A percentile compares a stretch with the other conserved stretches of the same genome.
phyloP scores from a whole-genome alignment of 768 basidiomycete genomes.

The Chalciporus piperatus region DNA sequence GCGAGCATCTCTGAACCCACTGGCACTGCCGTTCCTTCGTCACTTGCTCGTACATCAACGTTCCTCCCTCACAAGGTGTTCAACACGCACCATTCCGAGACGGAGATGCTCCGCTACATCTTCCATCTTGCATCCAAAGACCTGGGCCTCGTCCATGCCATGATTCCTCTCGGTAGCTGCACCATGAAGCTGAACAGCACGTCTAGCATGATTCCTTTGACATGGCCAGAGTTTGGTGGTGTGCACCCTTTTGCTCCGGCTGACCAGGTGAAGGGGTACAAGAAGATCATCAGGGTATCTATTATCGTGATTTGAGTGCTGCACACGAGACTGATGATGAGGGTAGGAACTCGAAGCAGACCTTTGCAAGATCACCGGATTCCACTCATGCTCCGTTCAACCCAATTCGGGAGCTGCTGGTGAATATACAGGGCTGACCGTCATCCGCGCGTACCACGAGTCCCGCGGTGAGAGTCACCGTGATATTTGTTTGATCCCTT shows the following conservation, averaged over 20 bases:
- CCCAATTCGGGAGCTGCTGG: conserved; percentile 99
- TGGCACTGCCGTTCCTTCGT: conserved; percentile 46
- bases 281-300: conserved; percentile 68
- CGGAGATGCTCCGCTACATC: conserved; percentile 97
- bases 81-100: conserved; percentile 97
- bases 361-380: conserved; percentile 94
- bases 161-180: conserved; percentile 95
- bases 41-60: conserved; percentile 58
- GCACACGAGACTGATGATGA: conserved; percentile 8
- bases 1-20: conserved; percentile 46
- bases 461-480: conserved; percentile 83
- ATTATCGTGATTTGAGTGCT: not conserved
- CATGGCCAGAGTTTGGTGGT: conserved; percentile 86
- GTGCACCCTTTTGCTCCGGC: conserved; percentile 92
- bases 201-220: conserved; percentile 95
- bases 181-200: conserved; percentile 99
- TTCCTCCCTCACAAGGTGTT: conserved; percentile 89
- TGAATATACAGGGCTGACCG: conserved; percentile 92
- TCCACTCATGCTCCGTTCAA: conserved; percentile 93
- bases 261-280: conserved; percentile 89
- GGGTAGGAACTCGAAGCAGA: conserved; percentile 86
- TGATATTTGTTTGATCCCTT: conserved; percentile 89
- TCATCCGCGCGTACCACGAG: conserved; percentile 93
- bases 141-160: conserved; percentile 89
- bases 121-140: conserved; percentile 93